Evolutionary conservation across 306 rosid species (phyloP).

Genomic region (Quercus bicolor): DNA sequence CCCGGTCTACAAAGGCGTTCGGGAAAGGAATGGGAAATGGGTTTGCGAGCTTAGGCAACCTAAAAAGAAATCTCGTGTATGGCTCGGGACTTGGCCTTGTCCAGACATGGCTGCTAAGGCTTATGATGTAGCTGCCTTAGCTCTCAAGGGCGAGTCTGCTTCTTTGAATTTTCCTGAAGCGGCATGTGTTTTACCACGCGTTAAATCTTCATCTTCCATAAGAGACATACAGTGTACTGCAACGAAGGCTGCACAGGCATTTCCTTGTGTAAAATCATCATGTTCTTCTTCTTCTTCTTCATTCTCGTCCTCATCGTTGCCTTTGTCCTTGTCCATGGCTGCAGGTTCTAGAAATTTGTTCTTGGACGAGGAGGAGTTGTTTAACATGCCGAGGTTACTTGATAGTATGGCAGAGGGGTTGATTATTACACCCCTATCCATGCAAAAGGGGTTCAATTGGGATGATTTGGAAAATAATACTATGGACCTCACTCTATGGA

Average conservation of each 20-base stretch:
- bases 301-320: not conserved
- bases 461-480: conserved; percentile 13
- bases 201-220: conserved; percentile 15
- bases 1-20: conserved; percentile 63
- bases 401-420: conserved; percentile 46
- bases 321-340: not conserved
- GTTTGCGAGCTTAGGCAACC: conserved; percentile 70
- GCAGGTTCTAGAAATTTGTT: not conserved
- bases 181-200: conserved; percentile 10
- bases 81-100: conserved; percentile 62
- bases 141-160: conserved; percentile 44
- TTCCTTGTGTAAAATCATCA: not conserved
- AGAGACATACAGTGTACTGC: conserved; percentile 37
- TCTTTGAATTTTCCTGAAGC: conserved; percentile 46
- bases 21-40: conserved; percentile 73
- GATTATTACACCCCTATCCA: conserved; percentile 39
- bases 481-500: conserved; percentile 22
- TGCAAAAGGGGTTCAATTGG: conserved; percentile 38
- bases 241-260: conserved; percentile 17
- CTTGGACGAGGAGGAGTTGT: conserved; percentile 45
- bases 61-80: conserved; percentile 41
- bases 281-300: not conserved
- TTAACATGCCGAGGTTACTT: conserved; percentile 42
- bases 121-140: conserved; percentile 60
- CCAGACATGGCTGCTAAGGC: conserved; percentile 79